Evolutionary conservation across 208 protist species (phyloP), one percentile per base, ranked within the genome.

Genomic region (Trypanosoma caninum): DNA sequence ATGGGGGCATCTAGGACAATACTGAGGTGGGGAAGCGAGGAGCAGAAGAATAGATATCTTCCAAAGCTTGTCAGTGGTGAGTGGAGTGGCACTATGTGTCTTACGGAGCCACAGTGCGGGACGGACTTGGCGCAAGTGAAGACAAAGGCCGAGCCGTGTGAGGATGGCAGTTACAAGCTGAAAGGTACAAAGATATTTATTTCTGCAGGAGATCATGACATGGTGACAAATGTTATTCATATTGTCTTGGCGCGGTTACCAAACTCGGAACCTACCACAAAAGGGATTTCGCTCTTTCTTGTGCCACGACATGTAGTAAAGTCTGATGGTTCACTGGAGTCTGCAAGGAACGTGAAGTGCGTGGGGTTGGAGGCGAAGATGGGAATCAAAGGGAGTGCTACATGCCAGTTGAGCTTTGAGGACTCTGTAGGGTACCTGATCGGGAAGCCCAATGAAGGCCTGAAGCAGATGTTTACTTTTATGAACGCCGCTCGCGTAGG

Each of bases 181-280:
- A 90, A 58, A 18, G 91, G 91, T 44, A 95, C 84, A 16, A 95
- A 94, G 69, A 95, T 95, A 54, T 95, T 93, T 74, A 95, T 97
- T 60, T 95, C 88, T 2, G 81, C 82, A 37, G 91, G 91, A 46
- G 91, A 97, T 52, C 85, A 94, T 72, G 87, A 97, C 69, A 46
- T 97, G 61, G 74, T 68, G 3, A 77, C 92, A 28, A 97, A 97
- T 77, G 79, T 97, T 51, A 58, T 94, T 20, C 86, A 94, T 75
- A 62, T 91, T 37, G 87, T 97, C 28, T 76, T 94, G 22, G 88
- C 86, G 22, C 74, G 82, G n/a, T 65, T 91, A 38, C 85, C 87
- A 0, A 73, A 69, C 48, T 86, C 82, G 14, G 44, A 59, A 31
- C 67, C 74, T n/a, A 81, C 82, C 23, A 88, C 80, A 30, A 89